Evolutionary conservation across 2,329 filamentous ascomycete genomes (phyloP).

Genomic region (Corinectria fuckeliana): DNA sequence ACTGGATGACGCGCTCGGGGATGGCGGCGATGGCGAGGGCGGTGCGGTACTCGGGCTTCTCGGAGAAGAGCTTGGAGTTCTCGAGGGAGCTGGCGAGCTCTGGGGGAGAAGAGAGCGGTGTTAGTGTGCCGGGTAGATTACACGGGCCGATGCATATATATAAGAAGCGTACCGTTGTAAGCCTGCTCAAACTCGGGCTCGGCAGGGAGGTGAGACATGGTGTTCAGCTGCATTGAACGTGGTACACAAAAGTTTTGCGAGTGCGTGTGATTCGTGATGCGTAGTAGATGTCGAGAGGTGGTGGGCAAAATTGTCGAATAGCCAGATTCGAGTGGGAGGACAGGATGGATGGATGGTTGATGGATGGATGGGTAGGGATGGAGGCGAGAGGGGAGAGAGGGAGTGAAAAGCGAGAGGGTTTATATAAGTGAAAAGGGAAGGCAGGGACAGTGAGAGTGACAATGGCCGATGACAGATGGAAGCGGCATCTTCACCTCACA

Average conservation of each 20-base stretch:
- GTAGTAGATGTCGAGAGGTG: too few relatives aligned
- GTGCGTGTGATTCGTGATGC: constrained; percentile 5
- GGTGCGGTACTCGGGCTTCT: constrained; percentile 93
- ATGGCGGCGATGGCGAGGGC: constrained; percentile 87
- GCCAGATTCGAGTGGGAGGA: constrained; percentile 7
- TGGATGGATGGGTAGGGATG: too few relatives aligned
- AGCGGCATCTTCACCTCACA: background rate
- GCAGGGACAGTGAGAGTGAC: background rate
- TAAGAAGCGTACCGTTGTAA: constrained; percentile 76
- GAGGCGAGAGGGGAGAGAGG: constrained; percentile 6
- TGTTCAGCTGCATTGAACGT: constrained; percentile 38
- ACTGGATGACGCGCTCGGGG: constrained; percentile 95
- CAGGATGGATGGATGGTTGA: constrained; percentile 14
- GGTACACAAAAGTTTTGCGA: constrained; percentile 4
- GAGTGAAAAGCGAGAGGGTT: constrained; percentile 15
- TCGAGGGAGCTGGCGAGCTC: constrained; percentile 96
- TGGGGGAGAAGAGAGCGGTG: constrained; percentile 45
- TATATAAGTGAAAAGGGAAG: constrained; percentile 10
- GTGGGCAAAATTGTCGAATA: constrained; percentile 7
- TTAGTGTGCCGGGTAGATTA: too few relatives aligned
- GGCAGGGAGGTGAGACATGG: constrained; percentile 81
- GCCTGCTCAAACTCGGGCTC: constrained; percentile 99
- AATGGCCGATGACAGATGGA: background rate
- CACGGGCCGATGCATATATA: background rate
- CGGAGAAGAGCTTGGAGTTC: constrained; percentile 88